Conservation (phyloP, 345 rosid genomes). For the Rubroshorea leprosula region DNA sequence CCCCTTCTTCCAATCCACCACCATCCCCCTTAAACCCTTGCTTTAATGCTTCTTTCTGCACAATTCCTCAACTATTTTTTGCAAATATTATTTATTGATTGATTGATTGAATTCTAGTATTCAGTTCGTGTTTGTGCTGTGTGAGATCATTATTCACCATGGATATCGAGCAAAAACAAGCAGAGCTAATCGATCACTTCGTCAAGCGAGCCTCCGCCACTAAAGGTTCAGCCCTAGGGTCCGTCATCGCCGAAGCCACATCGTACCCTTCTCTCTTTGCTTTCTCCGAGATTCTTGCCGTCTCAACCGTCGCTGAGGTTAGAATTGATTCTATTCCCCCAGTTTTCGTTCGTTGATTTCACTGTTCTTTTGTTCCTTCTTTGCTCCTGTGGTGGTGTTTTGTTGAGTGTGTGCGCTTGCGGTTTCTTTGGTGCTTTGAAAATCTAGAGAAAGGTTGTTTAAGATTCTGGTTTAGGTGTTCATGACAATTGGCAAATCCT, state of each 20-base stretch:
- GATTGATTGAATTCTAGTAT: not conserved
- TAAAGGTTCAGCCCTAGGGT: constrained; percentile 45
- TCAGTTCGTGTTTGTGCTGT: not conserved
- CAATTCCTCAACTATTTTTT: not conserved
- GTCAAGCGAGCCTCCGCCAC: constrained; percentile 48
- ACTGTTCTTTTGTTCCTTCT: not conserved
- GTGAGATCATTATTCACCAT: constrained; percentile 24
- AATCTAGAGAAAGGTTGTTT: not conserved
- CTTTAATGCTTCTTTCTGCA: not conserved
- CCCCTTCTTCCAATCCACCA: not conserved
- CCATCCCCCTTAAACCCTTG: constrained; percentile 7
- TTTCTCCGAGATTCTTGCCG: constrained; percentile 89
- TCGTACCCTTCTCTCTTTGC: constrained; percentile 85
- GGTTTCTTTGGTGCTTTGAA: no score
- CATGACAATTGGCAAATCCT: not conserved
- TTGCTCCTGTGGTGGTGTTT: not conserved
- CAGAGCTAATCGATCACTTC: constrained; percentile 61
- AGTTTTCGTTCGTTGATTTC: not conserved
- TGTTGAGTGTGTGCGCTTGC: not conserved
- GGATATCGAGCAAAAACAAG: constrained; percentile 88
- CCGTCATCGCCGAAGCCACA: constrained; percentile 70
- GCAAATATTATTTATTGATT: not conserved
- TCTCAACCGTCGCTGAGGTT: constrained; percentile 53
- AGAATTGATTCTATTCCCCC: not conserved
- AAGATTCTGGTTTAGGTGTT: not conserved